Conservation (phyloP, 306 rosid genomes). For the Medicago arabica region DNA sequence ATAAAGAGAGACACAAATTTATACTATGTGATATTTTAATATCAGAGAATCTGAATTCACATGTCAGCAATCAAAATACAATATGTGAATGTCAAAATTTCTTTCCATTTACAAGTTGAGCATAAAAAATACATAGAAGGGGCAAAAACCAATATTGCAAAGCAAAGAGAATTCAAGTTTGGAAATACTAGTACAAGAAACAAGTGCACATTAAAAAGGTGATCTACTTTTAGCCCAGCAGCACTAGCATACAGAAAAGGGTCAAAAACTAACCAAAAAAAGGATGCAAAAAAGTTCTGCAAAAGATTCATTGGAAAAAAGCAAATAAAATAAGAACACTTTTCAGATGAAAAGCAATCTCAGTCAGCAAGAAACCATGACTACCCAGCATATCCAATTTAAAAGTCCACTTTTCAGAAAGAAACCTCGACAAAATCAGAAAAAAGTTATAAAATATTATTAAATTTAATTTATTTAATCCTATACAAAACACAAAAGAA, state of each 20-base stretch:
- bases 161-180: not conserved
- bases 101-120: too few relatives aligned
- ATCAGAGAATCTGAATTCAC: too few relatives aligned
- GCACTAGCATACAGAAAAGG: slow-evolving; percentile 12
- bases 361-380: slow-evolving; percentile 30
- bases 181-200: not conserved
- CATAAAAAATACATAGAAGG: too few relatives aligned
- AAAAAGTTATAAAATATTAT: slow-evolving; percentile 20
- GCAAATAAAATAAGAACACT: slow-evolving; percentile 20
- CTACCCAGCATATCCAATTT: not conserved
- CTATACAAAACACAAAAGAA: not conserved
- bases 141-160: not conserved
- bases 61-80: too few relatives aligned
- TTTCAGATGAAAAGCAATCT: slow-evolving; percentile 33
- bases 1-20: too few relatives aligned
- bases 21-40: too few relatives aligned
- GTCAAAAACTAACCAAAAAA: not conserved
- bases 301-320: slow-evolving; percentile 35
- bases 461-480: slow-evolving; percentile 26
- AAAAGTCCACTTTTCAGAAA: slow-evolving; percentile 1
- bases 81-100: too few relatives aligned
- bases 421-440: not conserved
- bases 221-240: slow-evolving; percentile 24
- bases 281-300: slow-evolving; percentile 19
- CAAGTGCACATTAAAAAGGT: slow-evolving; percentile 8